phyloP scores from a whole-genome alignment of 371 early-diverging fungal genomes.

The Massospora cicadina region DNA sequence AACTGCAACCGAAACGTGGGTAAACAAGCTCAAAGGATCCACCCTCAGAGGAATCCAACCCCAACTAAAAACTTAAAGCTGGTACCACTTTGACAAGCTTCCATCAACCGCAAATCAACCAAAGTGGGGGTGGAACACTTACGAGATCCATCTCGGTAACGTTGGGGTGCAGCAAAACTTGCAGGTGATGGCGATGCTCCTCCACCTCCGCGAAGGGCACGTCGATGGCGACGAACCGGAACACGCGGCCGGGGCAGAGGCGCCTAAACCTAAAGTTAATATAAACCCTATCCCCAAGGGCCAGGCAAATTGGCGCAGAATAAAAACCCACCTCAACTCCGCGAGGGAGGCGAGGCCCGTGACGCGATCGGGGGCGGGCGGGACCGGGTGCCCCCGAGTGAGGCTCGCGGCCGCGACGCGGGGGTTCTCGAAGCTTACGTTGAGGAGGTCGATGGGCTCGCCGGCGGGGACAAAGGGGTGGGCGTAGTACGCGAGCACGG shows the following conservation, averaged over 20 bases:
- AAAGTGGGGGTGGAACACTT: too few species aligned
- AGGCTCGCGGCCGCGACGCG: slow-evolving; percentile 18
- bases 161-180: slow-evolving; percentile 57
- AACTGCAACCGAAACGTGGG: too few species aligned
- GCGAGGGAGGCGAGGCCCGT: slow-evolving; percentile 49
- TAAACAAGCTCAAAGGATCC: too few species aligned
- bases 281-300: background rate
- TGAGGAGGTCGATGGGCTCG: slow-evolving; percentile 79
- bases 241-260: slow-evolving; percentile 45
- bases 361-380: slow-evolving; percentile 71
- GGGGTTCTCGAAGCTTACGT: slow-evolving; percentile 92
- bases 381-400: slow-evolving; percentile 2
- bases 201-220: slow-evolving; percentile 57
- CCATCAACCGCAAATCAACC: too few species aligned
- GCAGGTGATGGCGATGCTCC: slow-evolving; percentile 31
- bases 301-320: too few species aligned
- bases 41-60: too few species aligned
- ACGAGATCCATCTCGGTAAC: slow-evolving; percentile 87
- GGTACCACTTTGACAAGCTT: too few species aligned
- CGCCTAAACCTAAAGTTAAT: slow-evolving; percentile 13
- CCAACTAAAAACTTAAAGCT: too few species aligned
- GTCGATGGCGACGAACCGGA: slow-evolving; percentile 82
- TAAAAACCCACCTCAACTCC: slow-evolving; percentile 38
- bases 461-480: slow-evolving; percentile 39
- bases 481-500: slow-evolving; percentile 60